Conservation (phyloP, 768 basidiomycete genomes). For the Termitomyces sp. region DNA sequence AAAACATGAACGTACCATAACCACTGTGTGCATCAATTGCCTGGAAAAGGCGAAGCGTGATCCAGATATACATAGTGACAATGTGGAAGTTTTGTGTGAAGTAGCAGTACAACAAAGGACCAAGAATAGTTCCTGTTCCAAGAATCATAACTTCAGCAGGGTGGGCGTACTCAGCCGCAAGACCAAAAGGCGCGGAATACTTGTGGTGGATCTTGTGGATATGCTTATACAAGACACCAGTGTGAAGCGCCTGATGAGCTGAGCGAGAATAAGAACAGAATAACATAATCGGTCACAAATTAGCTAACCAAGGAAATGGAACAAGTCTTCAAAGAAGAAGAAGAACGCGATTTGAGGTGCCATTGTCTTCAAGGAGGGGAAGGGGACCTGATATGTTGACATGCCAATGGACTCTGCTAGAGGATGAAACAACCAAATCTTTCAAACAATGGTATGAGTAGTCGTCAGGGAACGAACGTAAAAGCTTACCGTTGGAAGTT, state of each 20-base stretch:
- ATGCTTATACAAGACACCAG: constrained; percentile 77
- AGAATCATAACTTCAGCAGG: constrained; percentile 95
- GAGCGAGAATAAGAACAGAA: neutral
- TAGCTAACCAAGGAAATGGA: constrained; percentile 79
- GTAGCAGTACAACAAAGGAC: constrained; percentile 82
- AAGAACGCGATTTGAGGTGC: constrained; percentile 77
- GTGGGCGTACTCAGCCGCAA: constrained; percentile 97
- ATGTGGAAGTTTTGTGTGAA: constrained; percentile 80
- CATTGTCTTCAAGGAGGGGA: constrained; percentile 70
- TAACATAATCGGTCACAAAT: neutral
- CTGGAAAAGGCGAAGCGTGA: constrained; percentile 90
- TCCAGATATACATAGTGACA: constrained; percentile 90
- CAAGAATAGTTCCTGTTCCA: constrained; percentile 84
- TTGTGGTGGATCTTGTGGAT: constrained; percentile 98
- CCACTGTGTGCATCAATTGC: constrained; percentile 97
- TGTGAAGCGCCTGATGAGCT: constrained; percentile 91
- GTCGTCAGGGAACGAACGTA: neutral
- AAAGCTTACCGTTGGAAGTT: constrained; percentile 76
- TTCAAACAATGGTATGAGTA: neutral
- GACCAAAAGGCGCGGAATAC: constrained; percentile 93
- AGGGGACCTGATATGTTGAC: constrained; percentile 89
- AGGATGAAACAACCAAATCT: constrained; percentile 93
- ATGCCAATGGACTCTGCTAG: constrained; percentile 85
- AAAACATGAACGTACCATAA: constrained; percentile 56
- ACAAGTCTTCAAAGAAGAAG: constrained; percentile 95